phyloP scores from a whole-genome alignment of 495 filamentous ascomycete species.

The Tuber aestivum region DNA sequence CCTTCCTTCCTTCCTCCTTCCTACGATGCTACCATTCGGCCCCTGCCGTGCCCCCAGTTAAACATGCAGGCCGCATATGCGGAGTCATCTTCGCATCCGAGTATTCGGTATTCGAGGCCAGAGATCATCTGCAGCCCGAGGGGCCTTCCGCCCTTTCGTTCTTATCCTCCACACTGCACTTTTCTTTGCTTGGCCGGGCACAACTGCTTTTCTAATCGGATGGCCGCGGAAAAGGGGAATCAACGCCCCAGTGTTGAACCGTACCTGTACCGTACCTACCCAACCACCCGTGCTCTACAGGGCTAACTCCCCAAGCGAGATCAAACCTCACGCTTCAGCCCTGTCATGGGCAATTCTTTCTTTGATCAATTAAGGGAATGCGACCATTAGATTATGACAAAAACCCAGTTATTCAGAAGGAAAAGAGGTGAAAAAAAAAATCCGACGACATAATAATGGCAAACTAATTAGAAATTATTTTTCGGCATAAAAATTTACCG shows the following conservation, averaged over 20 bases:
- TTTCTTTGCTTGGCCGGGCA: not conserved
- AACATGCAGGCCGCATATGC: not conserved
- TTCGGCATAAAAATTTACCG: too few species aligned
- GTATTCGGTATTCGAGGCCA: not conserved
- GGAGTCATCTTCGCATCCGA: constrained; percentile 1
- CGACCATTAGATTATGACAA: too few species aligned
- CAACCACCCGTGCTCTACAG: not conserved
- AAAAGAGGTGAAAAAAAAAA: too few species aligned
- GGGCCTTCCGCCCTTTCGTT: not conserved
- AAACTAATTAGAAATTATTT: too few species aligned
- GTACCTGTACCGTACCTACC: not conserved
- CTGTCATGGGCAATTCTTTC: too few species aligned
- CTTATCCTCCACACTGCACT: not conserved
- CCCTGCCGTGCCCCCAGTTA: not conserved
- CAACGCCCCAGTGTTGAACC: not conserved
- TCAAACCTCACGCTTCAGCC: not conserved
- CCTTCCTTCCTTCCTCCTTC: not conserved
- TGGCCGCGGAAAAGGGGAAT: not conserved
- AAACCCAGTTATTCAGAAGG: too few species aligned
- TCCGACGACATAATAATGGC: too few species aligned
- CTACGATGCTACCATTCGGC: not conserved
- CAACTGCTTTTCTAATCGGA: not conserved
- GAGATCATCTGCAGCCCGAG: constrained; percentile 3
- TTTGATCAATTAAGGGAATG: too few species aligned
- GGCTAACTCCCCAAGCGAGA: not conserved